These are phyloP conservation scores for Cadophora gregata DNA, from an alignment of 2,329 filamentous ascomycete genomes.

Conservation along the genomic window DNA sequence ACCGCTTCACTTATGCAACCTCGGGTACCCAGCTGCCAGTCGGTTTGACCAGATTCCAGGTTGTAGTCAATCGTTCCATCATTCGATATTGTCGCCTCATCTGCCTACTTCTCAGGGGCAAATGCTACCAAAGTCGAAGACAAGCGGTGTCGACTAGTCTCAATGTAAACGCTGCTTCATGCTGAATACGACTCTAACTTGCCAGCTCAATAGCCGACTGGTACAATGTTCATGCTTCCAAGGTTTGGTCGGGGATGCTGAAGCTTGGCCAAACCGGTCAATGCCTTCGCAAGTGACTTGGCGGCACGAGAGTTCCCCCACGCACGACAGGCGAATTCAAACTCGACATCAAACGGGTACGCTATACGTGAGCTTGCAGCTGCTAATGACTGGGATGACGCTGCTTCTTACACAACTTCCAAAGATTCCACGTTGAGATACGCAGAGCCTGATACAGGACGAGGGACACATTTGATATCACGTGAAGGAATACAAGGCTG, in stretches of 20 bases:
- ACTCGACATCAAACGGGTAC: not conserved
- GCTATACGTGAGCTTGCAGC: not conserved
- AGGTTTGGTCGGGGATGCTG: slow-evolving; percentile 5
- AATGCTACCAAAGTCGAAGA: not conserved
- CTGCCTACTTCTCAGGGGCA: not conserved
- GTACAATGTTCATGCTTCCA: not conserved
- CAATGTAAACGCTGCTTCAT: not conserved
- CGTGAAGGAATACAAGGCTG: not conserved
- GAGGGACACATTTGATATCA: not conserved
- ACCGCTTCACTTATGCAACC: not conserved
- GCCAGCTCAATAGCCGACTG: not conserved
- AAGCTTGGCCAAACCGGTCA: slow-evolving; percentile 9
- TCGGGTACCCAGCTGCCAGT: not conserved
- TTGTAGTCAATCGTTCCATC: not conserved
- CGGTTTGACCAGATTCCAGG: not conserved
- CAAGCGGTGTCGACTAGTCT: not conserved
- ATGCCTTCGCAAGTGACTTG: slow-evolving; percentile 5
- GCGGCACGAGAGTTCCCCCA: not conserved
- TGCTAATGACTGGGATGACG: not conserved
- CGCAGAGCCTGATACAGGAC: not conserved
- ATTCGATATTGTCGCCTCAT: not conserved
- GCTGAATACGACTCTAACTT: not conserved
- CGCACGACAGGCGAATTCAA: not conserved
- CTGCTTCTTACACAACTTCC: not conserved
- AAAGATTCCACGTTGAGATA: not conserved